phyloP scores from a whole-genome alignment of 345 rosid species.

The Cochlearia excelsa region DNA sequence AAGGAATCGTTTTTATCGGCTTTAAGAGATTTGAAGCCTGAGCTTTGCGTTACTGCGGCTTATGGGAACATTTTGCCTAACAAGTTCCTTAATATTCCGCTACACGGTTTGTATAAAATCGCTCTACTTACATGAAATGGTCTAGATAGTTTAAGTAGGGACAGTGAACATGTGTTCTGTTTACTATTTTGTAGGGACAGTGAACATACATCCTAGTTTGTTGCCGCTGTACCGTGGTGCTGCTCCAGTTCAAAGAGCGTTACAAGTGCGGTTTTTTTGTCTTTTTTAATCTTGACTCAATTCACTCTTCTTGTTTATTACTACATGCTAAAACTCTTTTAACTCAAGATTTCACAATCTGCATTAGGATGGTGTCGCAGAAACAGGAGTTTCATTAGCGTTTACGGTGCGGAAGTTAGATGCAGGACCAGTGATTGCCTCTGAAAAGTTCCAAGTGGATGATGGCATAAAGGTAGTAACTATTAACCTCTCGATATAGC shows the following conservation, averaged over 20 bases:
- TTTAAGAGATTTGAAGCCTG: slow-evolving; percentile 77
- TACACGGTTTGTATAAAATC: slow-evolving; percentile 56
- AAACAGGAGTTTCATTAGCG: slow-evolving; percentile 91
- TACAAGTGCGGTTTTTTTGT: slow-evolving; percentile 49
- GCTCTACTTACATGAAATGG: slow-evolving; percentile 4
- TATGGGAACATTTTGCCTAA: slow-evolving; percentile 90
- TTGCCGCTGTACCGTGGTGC: slow-evolving; percentile 89
- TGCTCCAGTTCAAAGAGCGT: slow-evolving; percentile 93
- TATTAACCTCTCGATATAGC: neutral
- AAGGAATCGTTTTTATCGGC: slow-evolving; percentile 64
- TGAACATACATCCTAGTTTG: slow-evolving; percentile 92
- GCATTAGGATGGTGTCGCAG: slow-evolving; percentile 75
- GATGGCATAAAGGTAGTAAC: slow-evolving; percentile 69
- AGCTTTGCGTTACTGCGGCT: slow-evolving; percentile 91
- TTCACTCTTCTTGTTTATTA: neutral
- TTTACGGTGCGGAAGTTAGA: slow-evolving; percentile 80
- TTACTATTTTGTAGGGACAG: slow-evolving; percentile 59
- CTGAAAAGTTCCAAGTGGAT: slow-evolving; percentile 54
- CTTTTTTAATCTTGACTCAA: neutral
- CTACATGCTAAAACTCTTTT: slow-evolving; percentile 10
- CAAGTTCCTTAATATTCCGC: slow-evolving; percentile 77
- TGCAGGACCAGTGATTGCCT: slow-evolving; percentile 90
- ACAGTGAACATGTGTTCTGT: too few relatives aligned
- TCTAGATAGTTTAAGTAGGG: neutral
- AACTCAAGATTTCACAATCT: slow-evolving; percentile 19